These are phyloP conservation scores for Amanita jacksonii DNA, from an alignment of 768 basidiomycete species.

Conservation along the genomic window DNA sequence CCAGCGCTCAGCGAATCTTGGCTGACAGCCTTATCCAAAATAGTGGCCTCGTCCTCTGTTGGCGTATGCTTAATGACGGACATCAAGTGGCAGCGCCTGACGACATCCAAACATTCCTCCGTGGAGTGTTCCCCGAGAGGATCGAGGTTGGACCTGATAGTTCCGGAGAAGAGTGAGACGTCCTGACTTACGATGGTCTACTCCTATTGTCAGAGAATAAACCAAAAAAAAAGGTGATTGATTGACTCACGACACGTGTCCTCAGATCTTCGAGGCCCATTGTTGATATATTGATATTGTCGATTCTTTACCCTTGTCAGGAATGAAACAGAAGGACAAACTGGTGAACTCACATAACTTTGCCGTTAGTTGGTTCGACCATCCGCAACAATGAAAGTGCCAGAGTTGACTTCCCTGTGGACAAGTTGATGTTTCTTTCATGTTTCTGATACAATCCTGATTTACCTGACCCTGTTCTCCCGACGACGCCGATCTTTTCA, in stretches of 20 bases:
- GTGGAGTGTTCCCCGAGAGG: constrained; percentile 50
- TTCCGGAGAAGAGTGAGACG: constrained; percentile 65
- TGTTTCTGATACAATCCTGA: neutral
- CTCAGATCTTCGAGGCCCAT: constrained; percentile 64
- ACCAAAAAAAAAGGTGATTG: neutral
- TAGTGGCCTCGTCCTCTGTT: constrained; percentile 21
- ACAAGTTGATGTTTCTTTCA: neutral
- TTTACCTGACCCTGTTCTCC: constrained; percentile 57
- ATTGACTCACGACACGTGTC: constrained; percentile 47
- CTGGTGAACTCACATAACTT: constrained; percentile 38
- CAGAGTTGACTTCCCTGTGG: constrained; percentile 45
- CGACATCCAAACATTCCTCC: constrained; percentile 54
- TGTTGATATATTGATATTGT: constrained; percentile 58
- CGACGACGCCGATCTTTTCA: constrained; percentile 67
- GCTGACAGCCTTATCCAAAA: constrained; percentile 55
- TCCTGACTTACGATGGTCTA: constrained; percentile 73
- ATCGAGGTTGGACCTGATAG: constrained; percentile 64
- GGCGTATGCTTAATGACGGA: constrained; percentile 31
- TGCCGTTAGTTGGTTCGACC: constrained; percentile 47
- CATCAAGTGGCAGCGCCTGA: constrained; percentile 54
- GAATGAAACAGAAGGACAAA: neutral
- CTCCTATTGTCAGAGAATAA: neutral
- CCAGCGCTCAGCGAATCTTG: constrained; percentile 66
- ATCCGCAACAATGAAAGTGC: constrained; percentile 53
- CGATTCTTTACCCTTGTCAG: constrained; percentile 32